Evolutionary conservation across 2,329 filamentous ascomycete species (phyloP), one percentile per base, ranked within the genome.

Genomic region (Chaetothyriales sp.): DNA sequence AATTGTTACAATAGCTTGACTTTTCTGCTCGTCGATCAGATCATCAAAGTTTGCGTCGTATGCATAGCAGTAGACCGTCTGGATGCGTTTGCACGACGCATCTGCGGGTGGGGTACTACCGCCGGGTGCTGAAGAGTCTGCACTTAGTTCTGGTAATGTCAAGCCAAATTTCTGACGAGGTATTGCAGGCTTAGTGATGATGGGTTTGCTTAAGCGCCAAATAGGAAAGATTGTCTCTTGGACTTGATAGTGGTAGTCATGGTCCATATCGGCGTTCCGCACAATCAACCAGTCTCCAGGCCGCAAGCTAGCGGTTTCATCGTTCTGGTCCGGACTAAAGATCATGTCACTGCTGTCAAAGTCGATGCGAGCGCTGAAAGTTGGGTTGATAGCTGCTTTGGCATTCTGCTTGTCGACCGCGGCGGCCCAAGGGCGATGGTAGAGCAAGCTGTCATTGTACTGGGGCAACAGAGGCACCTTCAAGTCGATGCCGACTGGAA

Each of bases 401-500:
- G 33, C 45, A 49, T 33, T 52, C 45, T 25, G 46, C 1, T 19
- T 22, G n/a, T 43, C 18, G 48, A 4, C 40, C 5, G 8, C 18
- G 47, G 13, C 19, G 2, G 29, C 29, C 10, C 33, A 2, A 40
- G 13, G 33, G 4, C 10, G 15, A 40, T 1, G 13, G 10, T 15
- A 25, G 22, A 25, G 22, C 13, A 46, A 22, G 5, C 10, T 10
- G 19, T 25, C 9, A 13, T 18, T 18, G 19, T 28, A 52, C 33
- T 49, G 50, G 15, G 43, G 51, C 18, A 46, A 51, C 9, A 66
- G 60, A 9, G 78, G 77, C 4, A 81, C 73, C 47, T 67, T 71
- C 44, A 82, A 61, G 18, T 72, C 73, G 49, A 83, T 71, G 1
- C 80, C 80, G 40, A 66, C 69, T 0, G 81, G 80, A 48, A 81